A percentile compares a stretch with the other conserved stretches of the same genome.
These are phyloP conservation scores for Bullera alba DNA, from an alignment of 768 basidiomycete genomes.

Conservation along the genomic window DNA sequence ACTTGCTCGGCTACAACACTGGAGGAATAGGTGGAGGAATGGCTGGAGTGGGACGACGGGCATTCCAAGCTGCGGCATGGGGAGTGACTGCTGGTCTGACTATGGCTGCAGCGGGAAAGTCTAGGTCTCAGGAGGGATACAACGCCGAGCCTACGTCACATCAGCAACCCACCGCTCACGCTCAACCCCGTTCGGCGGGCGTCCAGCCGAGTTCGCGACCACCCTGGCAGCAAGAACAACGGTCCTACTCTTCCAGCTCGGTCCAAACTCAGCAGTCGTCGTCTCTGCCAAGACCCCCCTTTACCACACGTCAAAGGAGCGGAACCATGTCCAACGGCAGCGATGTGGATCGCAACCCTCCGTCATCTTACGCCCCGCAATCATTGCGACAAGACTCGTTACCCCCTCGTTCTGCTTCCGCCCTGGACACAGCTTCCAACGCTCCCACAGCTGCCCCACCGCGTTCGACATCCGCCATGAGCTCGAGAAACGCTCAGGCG, in stretches of 20 bases:
- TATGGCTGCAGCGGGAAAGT: constrained; percentile 10
- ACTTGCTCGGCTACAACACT: constrained; percentile 8
- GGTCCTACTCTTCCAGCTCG: not conserved
- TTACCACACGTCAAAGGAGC: constrained; percentile 1
- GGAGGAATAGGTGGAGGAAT: constrained; percentile 51
- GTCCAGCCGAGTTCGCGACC: not conserved
- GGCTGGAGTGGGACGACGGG: constrained; percentile 83
- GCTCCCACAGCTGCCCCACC: constrained; percentile 1
- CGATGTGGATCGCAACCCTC: not conserved
- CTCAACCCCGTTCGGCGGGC: not conserved
- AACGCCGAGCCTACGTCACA: constrained; percentile 1
- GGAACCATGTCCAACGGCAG: constrained; percentile 1
- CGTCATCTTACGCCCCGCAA: too few relatives aligned
- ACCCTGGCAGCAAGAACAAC: not conserved
- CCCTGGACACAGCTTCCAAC: constrained; percentile 1
- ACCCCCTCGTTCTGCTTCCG: constrained; percentile 13
- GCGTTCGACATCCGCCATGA: constrained; percentile 14
- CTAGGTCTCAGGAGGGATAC: not conserved
- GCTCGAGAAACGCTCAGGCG: not conserved
- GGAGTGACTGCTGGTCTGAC: constrained; percentile 34
- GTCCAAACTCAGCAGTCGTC: not conserved
- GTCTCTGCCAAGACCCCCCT: not conserved
- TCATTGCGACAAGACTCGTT: not conserved
- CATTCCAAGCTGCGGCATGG: constrained; percentile 66
- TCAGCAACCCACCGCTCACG: not conserved